Evolutionary conservation across 257 asterid species (phyloP).

Genomic region (Plantago ovata): DNA sequence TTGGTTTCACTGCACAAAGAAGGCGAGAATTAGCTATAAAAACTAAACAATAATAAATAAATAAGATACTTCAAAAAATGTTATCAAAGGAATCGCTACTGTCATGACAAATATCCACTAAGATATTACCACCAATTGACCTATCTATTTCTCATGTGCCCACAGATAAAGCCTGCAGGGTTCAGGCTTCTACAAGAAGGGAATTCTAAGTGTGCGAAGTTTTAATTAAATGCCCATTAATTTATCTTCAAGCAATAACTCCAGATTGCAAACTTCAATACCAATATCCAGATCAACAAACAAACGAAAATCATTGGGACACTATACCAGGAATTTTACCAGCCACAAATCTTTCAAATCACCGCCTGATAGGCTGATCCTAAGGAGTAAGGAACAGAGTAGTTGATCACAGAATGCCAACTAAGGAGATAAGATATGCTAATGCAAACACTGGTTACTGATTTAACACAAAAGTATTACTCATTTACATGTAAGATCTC

Average conservation of each 20-base stretch:
- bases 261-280: neutral
- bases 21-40: slow-evolving; percentile 21
- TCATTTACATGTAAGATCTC: too few species aligned
- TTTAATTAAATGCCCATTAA: too few species aligned
- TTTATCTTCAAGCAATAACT: neutral
- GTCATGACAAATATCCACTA: neutral
- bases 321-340: too few species aligned
- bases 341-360: neutral
- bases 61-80: neutral
- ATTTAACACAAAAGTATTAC: neutral
- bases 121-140: neutral
- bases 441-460: neutral
- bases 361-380: neutral
- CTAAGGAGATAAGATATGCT: neutral
- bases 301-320: too few species aligned
- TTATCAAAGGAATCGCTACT: neutral
- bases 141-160: neutral
- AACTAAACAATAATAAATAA: neutral
- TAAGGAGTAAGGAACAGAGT: neutral
- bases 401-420: neutral
- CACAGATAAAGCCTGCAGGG: too few species aligned
- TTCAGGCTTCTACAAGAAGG: too few species aligned
- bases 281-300: too few species aligned
- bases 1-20: slow-evolving; percentile 78
- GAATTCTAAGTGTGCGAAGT: too few species aligned